Evolutionary conservation across 148 eudicot species (phyloP).

Genomic region (Silene uniflora): DNA sequence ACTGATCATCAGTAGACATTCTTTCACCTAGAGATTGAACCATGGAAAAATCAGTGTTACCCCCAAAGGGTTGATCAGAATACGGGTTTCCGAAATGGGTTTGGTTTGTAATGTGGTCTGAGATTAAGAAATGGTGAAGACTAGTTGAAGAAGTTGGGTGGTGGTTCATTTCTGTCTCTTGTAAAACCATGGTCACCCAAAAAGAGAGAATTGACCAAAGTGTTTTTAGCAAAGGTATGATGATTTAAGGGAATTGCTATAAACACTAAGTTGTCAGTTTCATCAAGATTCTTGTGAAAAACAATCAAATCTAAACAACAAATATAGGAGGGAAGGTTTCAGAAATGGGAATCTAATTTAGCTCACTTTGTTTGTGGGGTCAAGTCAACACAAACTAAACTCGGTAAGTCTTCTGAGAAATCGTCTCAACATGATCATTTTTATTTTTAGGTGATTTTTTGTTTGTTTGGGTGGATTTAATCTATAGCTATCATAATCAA

Average conservation of each 20-base stretch:
- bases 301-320: constrained; percentile 37
- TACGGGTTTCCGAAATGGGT: constrained; percentile 51
- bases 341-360: constrained; percentile 30
- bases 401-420: no score
- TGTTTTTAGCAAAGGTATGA: constrained; percentile 15
- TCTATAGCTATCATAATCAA: no score
- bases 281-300: constrained; percentile 41
- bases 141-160: constrained; percentile 36
- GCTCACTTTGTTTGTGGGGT: constrained; percentile 34
- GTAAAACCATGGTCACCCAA: constrained; percentile 57
- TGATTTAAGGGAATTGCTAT: constrained; percentile 22
- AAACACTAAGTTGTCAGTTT: constrained; percentile 43
- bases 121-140: constrained; percentile 59
- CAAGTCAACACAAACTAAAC: not conserved
- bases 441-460: no score
- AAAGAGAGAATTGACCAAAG: not conserved
- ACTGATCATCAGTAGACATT: constrained; percentile 40
- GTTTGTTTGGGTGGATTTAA: no score
- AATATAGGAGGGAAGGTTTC: constrained; percentile 16
- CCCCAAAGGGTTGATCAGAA: constrained; percentile 29
- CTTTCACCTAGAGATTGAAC: constrained; percentile 53
- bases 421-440: no score
- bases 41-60: constrained; percentile 22
- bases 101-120: constrained; percentile 43
- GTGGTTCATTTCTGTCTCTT: constrained; percentile 40